Evolutionary conservation across 1,284 basidiomycete species (phyloP).

Genomic region (Puccinia brachypodii): DNA sequence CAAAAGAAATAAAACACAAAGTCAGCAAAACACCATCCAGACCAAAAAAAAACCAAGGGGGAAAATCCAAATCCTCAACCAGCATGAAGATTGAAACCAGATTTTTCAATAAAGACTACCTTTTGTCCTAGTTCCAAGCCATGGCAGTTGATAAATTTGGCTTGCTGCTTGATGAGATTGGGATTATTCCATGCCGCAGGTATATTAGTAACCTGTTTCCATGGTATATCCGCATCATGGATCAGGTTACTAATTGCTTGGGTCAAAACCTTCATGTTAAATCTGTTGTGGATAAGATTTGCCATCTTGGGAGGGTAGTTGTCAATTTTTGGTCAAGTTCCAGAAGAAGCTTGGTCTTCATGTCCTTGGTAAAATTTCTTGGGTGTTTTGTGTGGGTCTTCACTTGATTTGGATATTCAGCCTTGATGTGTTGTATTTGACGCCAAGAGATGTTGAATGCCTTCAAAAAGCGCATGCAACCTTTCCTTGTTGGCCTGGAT

Average conservation of each 20-base stretch:
- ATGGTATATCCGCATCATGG: slow-evolving; percentile 3
- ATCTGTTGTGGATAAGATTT: background rate
- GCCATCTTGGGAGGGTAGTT: background rate
- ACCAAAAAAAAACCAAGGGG: background rate
- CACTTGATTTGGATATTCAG: slow-evolving; percentile 7
- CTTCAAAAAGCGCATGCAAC: background rate
- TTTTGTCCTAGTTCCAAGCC: background rate
- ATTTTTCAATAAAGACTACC: slow-evolving; percentile 6
- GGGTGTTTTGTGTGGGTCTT: background rate
- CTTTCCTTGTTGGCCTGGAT: background rate
- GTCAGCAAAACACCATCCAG: background rate
- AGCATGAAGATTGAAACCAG: background rate
- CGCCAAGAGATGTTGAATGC: background rate
- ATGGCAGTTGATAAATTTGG: background rate
- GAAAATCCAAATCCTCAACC: background rate
- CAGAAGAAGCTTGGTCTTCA: background rate
- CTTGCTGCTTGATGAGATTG: background rate
- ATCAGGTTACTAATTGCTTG: slow-evolving; percentile 20
- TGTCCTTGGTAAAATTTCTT: background rate
- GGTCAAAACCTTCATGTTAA: background rate
- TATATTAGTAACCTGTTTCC: slow-evolving; percentile 12
- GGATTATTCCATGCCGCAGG: slow-evolving; percentile 15
- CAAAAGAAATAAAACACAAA: background rate
- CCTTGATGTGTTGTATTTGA: background rate
- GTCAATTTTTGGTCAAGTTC: background rate